Evolutionary conservation across 2,329 filamentous ascomycete species (phyloP).

Genomic region (Cryphonectria naterciae): DNA sequence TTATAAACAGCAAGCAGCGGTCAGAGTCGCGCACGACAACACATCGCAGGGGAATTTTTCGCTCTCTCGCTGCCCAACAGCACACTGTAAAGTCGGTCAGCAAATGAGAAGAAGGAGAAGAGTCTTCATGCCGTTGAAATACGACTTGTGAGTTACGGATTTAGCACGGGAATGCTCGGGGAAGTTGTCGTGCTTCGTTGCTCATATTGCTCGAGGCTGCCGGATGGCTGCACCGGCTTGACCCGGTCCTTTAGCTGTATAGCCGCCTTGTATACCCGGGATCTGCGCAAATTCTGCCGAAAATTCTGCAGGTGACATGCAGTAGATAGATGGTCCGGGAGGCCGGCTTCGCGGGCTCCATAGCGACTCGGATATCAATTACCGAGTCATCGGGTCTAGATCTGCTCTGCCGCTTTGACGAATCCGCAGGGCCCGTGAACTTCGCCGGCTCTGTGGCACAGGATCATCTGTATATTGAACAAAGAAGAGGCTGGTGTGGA

Average conservation of each 20-base stretch:
- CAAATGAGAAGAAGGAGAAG: not conserved
- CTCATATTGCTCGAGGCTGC: not conserved
- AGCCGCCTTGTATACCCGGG: not conserved
- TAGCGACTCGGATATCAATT: not conserved
- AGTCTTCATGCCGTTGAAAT: not conserved
- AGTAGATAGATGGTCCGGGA: not conserved
- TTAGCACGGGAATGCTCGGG: conserved; percentile 7
- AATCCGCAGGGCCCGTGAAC: not conserved
- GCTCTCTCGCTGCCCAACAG: conserved; percentile 1
- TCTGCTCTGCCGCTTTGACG: not conserved
- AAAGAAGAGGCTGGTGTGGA: not conserved
- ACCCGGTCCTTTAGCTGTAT: not conserved
- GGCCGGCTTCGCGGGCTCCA: not conserved
- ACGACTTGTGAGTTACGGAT: not conserved
- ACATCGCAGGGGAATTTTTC: not conserved
- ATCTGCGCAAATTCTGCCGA: not conserved
- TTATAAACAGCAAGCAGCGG: conserved; percentile 13
- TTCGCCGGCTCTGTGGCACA: not conserved
- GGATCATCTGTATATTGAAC: not conserved
- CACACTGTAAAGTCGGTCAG: not conserved
- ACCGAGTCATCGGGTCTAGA: not conserved
- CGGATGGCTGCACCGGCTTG: not conserved
- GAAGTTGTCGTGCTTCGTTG: conserved; percentile 8
- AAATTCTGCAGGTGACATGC: not conserved
- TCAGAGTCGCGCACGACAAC: conserved; percentile 13